Base-by-base conservation (phyloP, 805 yeast species). In the Lipomyces kockii region DNA sequence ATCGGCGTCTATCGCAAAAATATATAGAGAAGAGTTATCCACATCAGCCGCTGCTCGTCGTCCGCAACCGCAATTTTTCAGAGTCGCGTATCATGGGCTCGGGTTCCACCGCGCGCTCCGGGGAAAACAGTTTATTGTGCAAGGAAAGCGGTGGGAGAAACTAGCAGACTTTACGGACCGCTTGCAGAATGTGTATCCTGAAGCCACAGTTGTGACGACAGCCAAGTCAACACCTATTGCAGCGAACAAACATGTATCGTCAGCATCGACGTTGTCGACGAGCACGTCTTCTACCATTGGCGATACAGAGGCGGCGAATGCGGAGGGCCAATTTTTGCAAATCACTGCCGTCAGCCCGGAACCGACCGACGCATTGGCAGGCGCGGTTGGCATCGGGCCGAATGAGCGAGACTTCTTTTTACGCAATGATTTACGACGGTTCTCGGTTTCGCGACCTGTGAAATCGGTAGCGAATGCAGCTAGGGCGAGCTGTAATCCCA, bases 141-240 rank as follows among this genome's bases (percentile, higher is more conserved):
- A 92, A 78, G 97, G 97, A 5, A 82, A 86, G 62, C 92, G 97
- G 37, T 92, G 90, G 79, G 97, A 92, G 76, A 95, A 90, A 77
- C 87, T 92, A 67, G 87, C 92, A 1, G 87, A 94, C 2, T 89
- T 92, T 76, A 92, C 89, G 73, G 90, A 88, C 73, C 82, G 97
- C 72, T 80, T 92, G 67, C 83, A 88, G 72, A 85, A 87, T 74
- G 78, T 90, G 58, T 90, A 91, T 77, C 96, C 95, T 35, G 97
- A 97, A 61, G 91, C 97, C 0, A 84, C 88, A 64, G 85, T 91
- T 62, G 81, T 91, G 46, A 46, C 62, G n/a, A 80, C 53, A 6
- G 55, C 51, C n/a, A 35, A 61, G 9, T 25, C 54, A 29, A 14
- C 51, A n/a, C 27, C 22, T 8, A 54, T 22, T 14, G 9, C 17